Percentiles rank a stretch among this genome's conserved stretches.
Evolutionary conservation across 495 filamentous ascomycete species (phyloP).

Genomic region (Hyaloscypha finlandica): DNA sequence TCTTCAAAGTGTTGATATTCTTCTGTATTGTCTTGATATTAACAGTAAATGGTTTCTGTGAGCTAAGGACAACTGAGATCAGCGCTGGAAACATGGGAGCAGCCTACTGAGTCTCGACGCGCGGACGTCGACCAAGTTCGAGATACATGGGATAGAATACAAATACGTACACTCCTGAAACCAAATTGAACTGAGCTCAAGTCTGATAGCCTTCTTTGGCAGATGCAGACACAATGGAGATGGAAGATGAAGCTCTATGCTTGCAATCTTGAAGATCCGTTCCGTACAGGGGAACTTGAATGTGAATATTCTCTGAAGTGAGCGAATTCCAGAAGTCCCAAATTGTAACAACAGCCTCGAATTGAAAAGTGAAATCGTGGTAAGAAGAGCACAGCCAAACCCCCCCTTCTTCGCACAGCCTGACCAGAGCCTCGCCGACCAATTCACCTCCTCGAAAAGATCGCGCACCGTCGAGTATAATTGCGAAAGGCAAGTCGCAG

Average conservation of each 20-base stretch:
- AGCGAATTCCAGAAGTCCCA: slow-evolving; percentile 17
- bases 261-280: slow-evolving; percentile 39
- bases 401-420: slow-evolving; percentile 20
- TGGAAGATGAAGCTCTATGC: slow-evolving; percentile 54
- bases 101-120: slow-evolving; percentile 15
- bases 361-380: slow-evolving; percentile 25
- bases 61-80: slow-evolving; percentile 26
- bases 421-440: slow-evolving; percentile 27
- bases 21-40: slow-evolving; percentile 33
- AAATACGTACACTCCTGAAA: slow-evolving; percentile 50
- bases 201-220: slow-evolving; percentile 42
- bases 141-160: slow-evolving; percentile 42
- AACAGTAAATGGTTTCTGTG: slow-evolving; percentile 30
- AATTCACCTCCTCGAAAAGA: slow-evolving; percentile 16
- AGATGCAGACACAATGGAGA: slow-evolving; percentile 45
- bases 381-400: slow-evolving; percentile 18
- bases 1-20: slow-evolving; percentile 7
- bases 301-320: slow-evolving; percentile 16
- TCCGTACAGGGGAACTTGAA: slow-evolving; percentile 28
- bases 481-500: background rate
- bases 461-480: background rate
- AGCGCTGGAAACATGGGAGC: slow-evolving; percentile 31
- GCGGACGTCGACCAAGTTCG: slow-evolving; percentile 17
- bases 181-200: slow-evolving; percentile 30
- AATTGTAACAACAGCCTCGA: slow-evolving; percentile 19